Base-by-base conservation (phyloP, 352 stramenopile genomes). In the Phytopythium oedochilum region DNA sequence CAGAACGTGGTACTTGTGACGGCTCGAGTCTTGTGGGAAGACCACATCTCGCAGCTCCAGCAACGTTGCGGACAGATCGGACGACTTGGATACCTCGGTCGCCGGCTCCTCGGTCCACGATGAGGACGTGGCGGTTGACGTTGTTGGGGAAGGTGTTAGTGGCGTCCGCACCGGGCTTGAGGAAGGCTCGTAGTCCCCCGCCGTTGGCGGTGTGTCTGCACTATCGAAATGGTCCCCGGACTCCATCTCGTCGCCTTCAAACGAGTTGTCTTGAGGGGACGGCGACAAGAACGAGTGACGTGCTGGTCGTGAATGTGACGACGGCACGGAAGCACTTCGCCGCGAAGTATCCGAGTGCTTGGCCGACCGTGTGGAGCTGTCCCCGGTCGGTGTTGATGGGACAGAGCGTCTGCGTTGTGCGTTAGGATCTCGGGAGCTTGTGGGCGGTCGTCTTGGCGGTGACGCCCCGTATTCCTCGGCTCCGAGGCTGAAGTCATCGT, bases 11-110 rank as follows among this genome's bases (percentile, higher is more conserved):
- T 64, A 78, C 32, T 56, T 68, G 46, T 66, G 53, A 23, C 53
- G 35, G 11, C 6, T 11, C 25, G 32, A 26, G 20, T 70, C 62
- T 38, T 57, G 63, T 42, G 65, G 63, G 25, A 78, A 59, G 38
- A 53, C 36, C 29, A 74, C 69, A 46, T 64, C 53, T 12, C 67
- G 61, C 28, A 78, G 25, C 28, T 71, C 61, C 56, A 78, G 57
- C 22, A 52, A 64, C 46, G 58, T 53, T 26, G 20, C 57, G 20
- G n/a, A 1, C 20, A 47, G 20, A 6, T 47, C 40, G 40, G n/a
- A 29, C 3, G 20, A 6, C 6, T 14, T 26, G 25, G 25, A 14
- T 18, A 8, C 29, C 5, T 47, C 20, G 7, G 2, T 36, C 10
- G 32, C 11, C 7, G 32, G 1, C 7, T 36, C 32, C 32, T 36